Evolutionary conservation across 805 yeast species (phyloP), one percentile per base, ranked within the genome.

Genomic region (Kodamaea kaohsiungensis): DNA sequence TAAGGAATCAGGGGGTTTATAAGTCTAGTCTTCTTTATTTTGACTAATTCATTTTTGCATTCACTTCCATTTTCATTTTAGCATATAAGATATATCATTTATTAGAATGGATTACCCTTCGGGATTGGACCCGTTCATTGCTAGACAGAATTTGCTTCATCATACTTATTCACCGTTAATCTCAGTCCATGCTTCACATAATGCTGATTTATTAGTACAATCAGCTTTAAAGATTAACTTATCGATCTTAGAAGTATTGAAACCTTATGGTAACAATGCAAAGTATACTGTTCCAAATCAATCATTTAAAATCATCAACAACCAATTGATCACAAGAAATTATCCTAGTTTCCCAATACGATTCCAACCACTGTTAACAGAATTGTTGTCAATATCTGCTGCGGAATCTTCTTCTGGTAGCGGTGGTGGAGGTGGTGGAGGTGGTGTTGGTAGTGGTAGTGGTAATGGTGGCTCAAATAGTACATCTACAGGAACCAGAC

Each of bases 261-360:
- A 71, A 56, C 85, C 86, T 0, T 83, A 82, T 64, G 89, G 88
- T 5, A 83, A 81, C 59, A 72, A 69, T 55, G 78, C 82, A 33
- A 70, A 72, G 47, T 81, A 81, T 53, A 64, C 67, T 40, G 60
- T 66, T 5, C 66, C 78, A 19, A 66, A 66, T 59, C 79, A 76
- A 58, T 63, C 75, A 25, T 79, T 79, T 59, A 79, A 76, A 50
- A 76, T 82, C 52, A 77, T 80, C 27, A 85, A 80, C 61, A 75
- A 79, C 25, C 86, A 80, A 62, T 69, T 81, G 45, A 71, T 78
- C 40, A 78, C 85, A 16, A 71, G 75, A 52, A 72, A 70, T 3
- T 76, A 79, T 53, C 82, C 81, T 7, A 80, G 81, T 59, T 84
- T 83, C 59, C 83, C 85, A 17, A 70, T 87, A 33, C 72, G 88